Conservation (phyloP, 1,284 basidiomycete genomes). For the Megacollybia platyphylla region DNA sequence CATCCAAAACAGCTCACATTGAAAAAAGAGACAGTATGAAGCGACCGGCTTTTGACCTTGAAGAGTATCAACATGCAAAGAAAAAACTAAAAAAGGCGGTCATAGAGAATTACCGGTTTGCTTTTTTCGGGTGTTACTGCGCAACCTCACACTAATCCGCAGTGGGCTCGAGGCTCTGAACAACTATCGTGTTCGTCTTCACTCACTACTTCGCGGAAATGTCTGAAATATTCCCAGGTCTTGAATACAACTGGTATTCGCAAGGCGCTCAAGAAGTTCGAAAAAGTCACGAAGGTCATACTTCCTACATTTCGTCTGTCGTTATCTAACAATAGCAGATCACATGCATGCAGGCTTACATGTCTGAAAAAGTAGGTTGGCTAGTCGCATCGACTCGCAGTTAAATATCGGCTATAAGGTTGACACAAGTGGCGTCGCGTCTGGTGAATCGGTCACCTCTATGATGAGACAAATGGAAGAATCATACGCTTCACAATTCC, state of each 20-base stretch:
- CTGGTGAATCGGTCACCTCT: slow-evolving; percentile 44
- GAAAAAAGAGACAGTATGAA: too few relatives aligned
- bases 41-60: slow-evolving; percentile 37
- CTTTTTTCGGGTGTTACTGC: slow-evolving; percentile 3
- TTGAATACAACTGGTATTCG: slow-evolving; percentile 85
- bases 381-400: not conserved
- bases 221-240: slow-evolving; percentile 31
- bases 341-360: slow-evolving; percentile 57
- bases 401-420: slow-evolving; percentile 26
- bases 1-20: too few relatives aligned
- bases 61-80: slow-evolving; percentile 74
- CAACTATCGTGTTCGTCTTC: slow-evolving; percentile 64
- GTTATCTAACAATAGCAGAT: slow-evolving; percentile 21
- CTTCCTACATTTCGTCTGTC: not conserved
- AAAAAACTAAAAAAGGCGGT: slow-evolving; percentile 75
- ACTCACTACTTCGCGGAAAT: not conserved
- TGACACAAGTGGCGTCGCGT: slow-evolving; percentile 47
- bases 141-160: slow-evolving; percentile 1
- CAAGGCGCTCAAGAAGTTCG: slow-evolving; percentile 90
- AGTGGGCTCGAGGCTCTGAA: slow-evolving; percentile 72
- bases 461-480: slow-evolving; percentile 70
- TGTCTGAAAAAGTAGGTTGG: slow-evolving; percentile 50
- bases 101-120: slow-evolving; percentile 74
- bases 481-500: slow-evolving; percentile 62
- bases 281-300: slow-evolving; percentile 71